Percentiles rank a stretch among this genome's conserved stretches.
phyloP scores from a whole-genome alignment of 2,329 filamentous ascomycete genomes.

The Talaromyces piceae region DNA sequence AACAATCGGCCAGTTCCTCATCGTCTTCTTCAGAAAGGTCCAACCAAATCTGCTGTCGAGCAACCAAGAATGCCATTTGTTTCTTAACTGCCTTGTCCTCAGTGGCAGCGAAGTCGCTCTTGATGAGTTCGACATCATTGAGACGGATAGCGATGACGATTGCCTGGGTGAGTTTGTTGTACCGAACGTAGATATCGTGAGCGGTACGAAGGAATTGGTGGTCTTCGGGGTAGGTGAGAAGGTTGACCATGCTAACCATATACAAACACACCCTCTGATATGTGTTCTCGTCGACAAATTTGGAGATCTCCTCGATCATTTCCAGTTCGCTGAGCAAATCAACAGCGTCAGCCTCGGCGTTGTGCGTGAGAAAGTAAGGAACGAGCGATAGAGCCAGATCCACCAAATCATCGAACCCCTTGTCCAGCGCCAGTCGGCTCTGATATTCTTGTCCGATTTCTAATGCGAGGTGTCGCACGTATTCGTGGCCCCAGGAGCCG shows the following conservation, averaged over 20 bases:
- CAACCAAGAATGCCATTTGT: conserved; percentile 89
- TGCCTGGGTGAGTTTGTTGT: conserved; percentile 88
- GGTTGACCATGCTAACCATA: conserved; percentile 98
- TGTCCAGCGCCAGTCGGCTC: conserved; percentile 77
- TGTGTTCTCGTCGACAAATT: conserved; percentile 88
- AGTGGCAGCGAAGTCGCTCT: conserved; percentile 70
- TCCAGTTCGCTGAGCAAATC: conserved; percentile 95
- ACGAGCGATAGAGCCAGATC: conserved; percentile 79
- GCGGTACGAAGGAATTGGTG: conserved; percentile 89
- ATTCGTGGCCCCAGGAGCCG: conserved; percentile 96
- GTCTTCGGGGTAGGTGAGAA: conserved; percentile 96
- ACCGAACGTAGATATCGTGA: conserved; percentile 86
- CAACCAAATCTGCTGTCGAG: conserved; percentile 80
- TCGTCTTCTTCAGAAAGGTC: conserved; percentile 63
- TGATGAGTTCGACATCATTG: conserved; percentile 78
- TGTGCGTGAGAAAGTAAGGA: conserved; percentile 92
- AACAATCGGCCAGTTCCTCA: conserved; percentile 67
- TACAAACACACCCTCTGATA: conserved; percentile 91
- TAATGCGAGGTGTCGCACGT: conserved; percentile 87
- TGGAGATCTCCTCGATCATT: conserved; percentile 85
- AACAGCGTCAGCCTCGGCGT: conserved; percentile 95
- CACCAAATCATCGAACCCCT: conserved; percentile 73
- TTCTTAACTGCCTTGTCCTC: conserved; percentile 77
- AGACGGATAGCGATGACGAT: conserved; percentile 90
- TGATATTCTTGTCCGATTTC: conserved; percentile 94